Percentiles rank a stretch among this genome's conserved stretches.
Conservation (phyloP, 148 eudicot species). For the Cornus controversa region DNA sequence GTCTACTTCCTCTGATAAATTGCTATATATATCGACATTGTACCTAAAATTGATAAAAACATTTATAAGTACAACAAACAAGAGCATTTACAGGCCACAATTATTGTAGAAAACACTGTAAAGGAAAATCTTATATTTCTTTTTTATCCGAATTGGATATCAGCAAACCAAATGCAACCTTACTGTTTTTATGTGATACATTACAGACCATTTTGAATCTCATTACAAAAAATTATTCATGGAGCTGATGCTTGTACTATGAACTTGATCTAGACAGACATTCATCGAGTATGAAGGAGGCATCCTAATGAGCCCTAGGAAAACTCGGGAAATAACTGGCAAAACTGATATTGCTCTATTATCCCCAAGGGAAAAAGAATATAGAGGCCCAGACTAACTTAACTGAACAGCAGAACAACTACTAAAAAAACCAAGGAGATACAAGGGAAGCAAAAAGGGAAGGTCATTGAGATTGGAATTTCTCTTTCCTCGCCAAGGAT, state of each 20-base stretch:
- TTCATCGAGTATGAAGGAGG: no score
- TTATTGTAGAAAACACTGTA: no score
- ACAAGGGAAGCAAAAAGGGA: not conserved
- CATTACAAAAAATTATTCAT: not conserved
- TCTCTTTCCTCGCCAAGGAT: constrained; percentile 75
- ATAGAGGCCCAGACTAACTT: not conserved
- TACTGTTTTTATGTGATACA: no score
- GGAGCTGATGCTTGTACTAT: not conserved
- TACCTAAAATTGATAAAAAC: no score
- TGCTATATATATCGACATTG: no score
- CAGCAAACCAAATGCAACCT: no score
- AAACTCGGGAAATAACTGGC: not conserved
- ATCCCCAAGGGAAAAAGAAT: not conserved
- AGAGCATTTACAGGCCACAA: no score
- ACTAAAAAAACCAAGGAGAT: not conserved
- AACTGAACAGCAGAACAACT: not conserved
- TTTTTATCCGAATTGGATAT: no score
- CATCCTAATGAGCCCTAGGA: not conserved
- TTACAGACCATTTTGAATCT: not conserved
- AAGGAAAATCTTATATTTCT: no score
- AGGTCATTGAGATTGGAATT: constrained; percentile 22
- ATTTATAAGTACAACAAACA: no score
- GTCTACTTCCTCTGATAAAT: no score
- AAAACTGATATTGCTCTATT: not conserved
- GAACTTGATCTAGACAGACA: not conserved